phyloP scores from a whole-genome alignment of 257 asterid species.

The Nicotiana benthamiana region DNA sequence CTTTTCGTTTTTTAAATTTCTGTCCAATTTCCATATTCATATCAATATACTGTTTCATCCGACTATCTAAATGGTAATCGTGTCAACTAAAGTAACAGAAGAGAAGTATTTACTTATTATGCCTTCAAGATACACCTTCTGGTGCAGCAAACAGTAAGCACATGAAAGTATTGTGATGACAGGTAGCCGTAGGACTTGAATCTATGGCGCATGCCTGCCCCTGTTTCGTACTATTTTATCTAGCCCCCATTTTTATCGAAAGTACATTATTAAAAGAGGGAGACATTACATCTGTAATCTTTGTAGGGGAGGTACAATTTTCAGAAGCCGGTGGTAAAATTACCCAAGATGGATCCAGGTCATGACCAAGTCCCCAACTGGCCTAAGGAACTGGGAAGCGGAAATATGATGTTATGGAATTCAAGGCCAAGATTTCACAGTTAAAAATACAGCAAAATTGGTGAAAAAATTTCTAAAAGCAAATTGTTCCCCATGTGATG shows the following conservation, averaged over 20 bases:
- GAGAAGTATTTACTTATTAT: neutral
- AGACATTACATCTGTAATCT: neutral
- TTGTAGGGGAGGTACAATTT: neutral
- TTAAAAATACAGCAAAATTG: neutral
- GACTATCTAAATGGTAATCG: neutral
- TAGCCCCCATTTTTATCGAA: neutral
- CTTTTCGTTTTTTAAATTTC: neutral
- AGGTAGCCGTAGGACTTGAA: neutral
- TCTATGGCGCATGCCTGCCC: neutral
- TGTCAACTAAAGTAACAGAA: neutral
- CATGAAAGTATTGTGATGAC: neutral
- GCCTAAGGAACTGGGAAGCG: neutral
- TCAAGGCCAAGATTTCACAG: conserved; percentile 2
- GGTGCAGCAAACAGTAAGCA: conserved; percentile 2
- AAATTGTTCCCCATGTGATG: neutral
- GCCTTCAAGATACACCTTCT: neutral
- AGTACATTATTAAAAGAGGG: neutral
- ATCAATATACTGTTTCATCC: neutral
- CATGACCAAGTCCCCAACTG: neutral
- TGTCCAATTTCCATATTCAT: neutral
- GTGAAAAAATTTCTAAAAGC: neutral
- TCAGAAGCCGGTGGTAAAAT: neutral
- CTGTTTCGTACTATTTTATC: neutral
- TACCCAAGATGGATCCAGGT: neutral
- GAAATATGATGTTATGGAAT: neutral